Evolutionary conservation across 1,284 basidiomycete genomes (phyloP).

Genomic region (Cerrena zonata): DNA sequence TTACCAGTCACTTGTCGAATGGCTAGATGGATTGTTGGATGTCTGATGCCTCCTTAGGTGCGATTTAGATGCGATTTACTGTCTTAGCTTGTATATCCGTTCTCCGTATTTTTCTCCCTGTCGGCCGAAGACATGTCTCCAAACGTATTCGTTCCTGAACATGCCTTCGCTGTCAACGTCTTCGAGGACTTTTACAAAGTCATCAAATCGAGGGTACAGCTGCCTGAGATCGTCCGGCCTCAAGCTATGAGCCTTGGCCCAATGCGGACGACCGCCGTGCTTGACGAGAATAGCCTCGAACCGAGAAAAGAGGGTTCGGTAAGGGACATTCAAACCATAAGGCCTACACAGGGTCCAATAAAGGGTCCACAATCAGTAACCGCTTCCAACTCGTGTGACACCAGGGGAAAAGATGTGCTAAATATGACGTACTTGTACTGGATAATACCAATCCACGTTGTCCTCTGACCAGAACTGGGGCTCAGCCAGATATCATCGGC

Average conservation of each 20-base stretch:
- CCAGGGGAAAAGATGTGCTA: conserved; percentile 5
- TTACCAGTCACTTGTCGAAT: too few relatives aligned
- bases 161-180: conserved; percentile 76
- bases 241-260: conserved; percentile 90
- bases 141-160: conserved; percentile 76
- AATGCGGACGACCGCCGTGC: conserved; percentile 86
- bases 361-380: not conserved
- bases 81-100: conserved; percentile 48
- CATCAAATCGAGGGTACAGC: conserved; percentile 80
- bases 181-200: conserved; percentile 69
- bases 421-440: conserved; percentile 75
- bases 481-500: conserved; percentile 92
- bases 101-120: conserved; percentile 38
- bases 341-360: conserved; percentile 53
- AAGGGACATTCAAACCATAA: conserved; percentile 84
- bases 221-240: conserved; percentile 59
- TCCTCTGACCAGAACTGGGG: conserved; percentile 75
- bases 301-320: conserved; percentile 72
- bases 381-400: too few relatives aligned
- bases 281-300: conserved; percentile 75
- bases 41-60: too few relatives aligned
- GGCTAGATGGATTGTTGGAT: too few relatives aligned
- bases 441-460: conserved; percentile 93
- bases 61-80: not conserved
- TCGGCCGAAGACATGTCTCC: conserved; percentile 66